Evolutionary conservation across 768 basidiomycete genomes (phyloP).

Genomic region (Hericium rajendrae): DNA sequence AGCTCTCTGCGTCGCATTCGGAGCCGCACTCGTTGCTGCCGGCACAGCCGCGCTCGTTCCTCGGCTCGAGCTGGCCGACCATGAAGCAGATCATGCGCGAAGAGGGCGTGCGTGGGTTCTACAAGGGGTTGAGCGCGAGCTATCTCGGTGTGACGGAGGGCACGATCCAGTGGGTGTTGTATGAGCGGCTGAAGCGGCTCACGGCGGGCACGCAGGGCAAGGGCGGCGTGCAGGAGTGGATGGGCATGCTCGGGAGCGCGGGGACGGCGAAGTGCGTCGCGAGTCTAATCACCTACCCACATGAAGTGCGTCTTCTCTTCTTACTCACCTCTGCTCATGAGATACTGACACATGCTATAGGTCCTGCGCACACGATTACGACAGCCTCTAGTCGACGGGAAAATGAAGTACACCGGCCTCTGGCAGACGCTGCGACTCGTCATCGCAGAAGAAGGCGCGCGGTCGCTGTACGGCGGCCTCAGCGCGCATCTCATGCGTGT

Average conservation of each 20-base stretch:
- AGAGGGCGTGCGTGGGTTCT: constrained; percentile 83
- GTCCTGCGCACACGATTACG: constrained; percentile 88
- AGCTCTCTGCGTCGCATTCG: constrained; percentile 40
- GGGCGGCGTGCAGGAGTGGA: constrained; percentile 57
- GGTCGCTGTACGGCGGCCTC: constrained; percentile 83
- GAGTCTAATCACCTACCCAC: constrained; percentile 93
- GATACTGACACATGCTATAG: constrained; percentile 25
- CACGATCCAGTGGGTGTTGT: constrained; percentile 95
- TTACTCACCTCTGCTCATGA: neutral
- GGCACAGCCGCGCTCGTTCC: constrained; percentile 18
- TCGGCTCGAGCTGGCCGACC: constrained; percentile 48
- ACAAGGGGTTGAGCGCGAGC: constrained; percentile 91
- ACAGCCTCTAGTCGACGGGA: constrained; percentile 74
- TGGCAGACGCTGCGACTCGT: constrained; percentile 77
- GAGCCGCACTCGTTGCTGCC: neutral
- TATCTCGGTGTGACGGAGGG: constrained; percentile 94
- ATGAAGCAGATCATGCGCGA: constrained; percentile 68
- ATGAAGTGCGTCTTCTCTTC: constrained; percentile 59
- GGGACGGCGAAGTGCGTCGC: constrained; percentile 92
- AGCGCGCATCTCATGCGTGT: constrained; percentile 94
- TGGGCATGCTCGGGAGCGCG: constrained; percentile 79
- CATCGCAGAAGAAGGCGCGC: constrained; percentile 81
- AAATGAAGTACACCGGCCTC: constrained; percentile 79
- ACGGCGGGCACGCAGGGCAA: constrained; percentile 42
- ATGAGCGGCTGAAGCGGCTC: constrained; percentile 81